These are phyloP conservation scores for Magnolia officinalis DNA, from an alignment of 164 flowering plant genomes.

Conservation along the genomic window DNA sequence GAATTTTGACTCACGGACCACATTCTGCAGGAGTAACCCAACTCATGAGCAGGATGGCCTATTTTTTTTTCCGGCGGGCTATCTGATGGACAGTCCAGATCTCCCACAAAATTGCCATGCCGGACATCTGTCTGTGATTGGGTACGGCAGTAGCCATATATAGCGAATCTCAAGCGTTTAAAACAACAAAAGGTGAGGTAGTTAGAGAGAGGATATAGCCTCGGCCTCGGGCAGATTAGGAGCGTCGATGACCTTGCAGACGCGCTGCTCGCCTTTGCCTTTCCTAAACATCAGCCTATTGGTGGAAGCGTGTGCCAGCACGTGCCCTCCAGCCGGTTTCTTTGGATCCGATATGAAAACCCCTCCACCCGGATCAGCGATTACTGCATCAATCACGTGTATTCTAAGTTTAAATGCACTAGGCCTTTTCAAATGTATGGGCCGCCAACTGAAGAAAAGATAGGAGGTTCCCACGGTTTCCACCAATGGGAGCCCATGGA, in stretches of 20 bases:
- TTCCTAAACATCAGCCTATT: conserved; percentile 93
- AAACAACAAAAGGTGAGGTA: neutral
- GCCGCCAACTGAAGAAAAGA: neutral
- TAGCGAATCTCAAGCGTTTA: neutral
- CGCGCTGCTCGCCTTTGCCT: conserved; percentile 99
- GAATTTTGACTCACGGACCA: too few species aligned
- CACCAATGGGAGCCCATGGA: neutral
- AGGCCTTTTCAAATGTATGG: neutral
- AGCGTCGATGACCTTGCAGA: conserved; percentile 96
- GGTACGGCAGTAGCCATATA: too few species aligned
- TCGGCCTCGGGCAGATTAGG: conserved; percentile 97
- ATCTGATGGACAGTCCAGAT: neutral
- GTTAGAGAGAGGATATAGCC: conserved; percentile 77
- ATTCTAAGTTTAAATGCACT: neutral
- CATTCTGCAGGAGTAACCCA: too few species aligned
- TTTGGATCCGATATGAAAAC: conserved; percentile 91
- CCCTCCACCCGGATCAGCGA: conserved; percentile 96
- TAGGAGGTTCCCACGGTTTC: neutral
- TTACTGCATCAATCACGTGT: conserved; percentile 49
- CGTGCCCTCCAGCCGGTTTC: conserved; percentile 99
- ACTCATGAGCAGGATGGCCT: too few species aligned
- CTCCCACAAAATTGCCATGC: neutral
- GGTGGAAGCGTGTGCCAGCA: conserved; percentile 95
- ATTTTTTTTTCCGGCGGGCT: too few species aligned
- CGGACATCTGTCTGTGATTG: neutral